Base-by-base conservation (phyloP, 257 asterid species). In the Mitragyna speciosa region DNA sequence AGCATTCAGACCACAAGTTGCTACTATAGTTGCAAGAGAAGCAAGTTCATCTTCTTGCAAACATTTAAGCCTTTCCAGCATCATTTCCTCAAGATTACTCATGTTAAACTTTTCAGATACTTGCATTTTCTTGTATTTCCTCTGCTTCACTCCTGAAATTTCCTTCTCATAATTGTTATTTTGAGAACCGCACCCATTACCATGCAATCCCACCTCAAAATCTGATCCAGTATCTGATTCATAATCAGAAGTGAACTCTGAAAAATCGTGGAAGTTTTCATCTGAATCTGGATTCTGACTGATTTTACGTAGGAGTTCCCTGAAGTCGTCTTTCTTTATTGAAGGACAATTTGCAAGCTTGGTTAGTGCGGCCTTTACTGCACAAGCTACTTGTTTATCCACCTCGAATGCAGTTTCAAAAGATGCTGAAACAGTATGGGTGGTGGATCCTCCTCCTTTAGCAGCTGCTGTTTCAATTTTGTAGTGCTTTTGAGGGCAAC, bases 1-100 rank as follows among this genome's bases (percentile, higher is more conserved):
- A 76, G 97, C 99, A 84, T 84, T 91, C 76, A 95, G 89, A 76
- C 99, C 97, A 84, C 94, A 88, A 16, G 99, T 92, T 20, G 98
- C 98, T 41, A 96, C 98, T 78, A 96, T 89, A 58, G 94, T 94
- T n/a, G 99, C 98, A 80, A 94, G 96, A 75, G 99, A 96, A 80
- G 94, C 89, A 84, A 96, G 97, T 81, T 92, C 97, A 16, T 92
- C 92, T 84, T 94, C 99, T 80, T 89, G 90, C 81, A 96, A 89
- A 80, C 90, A 77, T 79, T 86, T 87, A 78, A 96, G 92, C 80
- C 99, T 89, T 80, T 82, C 90, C 77, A 96, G 88, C 99, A 96
- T 94, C 91, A 89, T 85, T 61, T 90, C 92, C 7, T 82, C 94
- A 52, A 92, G 88, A 85, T 82, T 82, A 65, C 41, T 70, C 85